phyloP scores from a whole-genome alignment of 805 yeast genomes.

The Saccharomycopsis capsularis region DNA sequence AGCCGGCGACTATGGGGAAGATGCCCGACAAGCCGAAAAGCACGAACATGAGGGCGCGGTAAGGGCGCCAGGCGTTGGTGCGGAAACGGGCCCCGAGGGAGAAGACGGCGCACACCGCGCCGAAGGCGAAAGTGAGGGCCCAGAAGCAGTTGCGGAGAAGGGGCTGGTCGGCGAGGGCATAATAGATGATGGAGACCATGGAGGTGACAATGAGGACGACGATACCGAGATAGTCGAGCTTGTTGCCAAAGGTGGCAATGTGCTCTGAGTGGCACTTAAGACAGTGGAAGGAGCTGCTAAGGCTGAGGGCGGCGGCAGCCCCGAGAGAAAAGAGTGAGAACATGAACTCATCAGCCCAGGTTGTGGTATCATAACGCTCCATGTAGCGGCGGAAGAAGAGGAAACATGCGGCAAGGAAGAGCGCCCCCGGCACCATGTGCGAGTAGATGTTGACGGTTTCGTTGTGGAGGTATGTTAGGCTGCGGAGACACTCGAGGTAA shows the following conservation, averaged over 20 bases:
- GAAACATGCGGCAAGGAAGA: constrained; percentile 27
- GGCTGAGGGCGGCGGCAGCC: constrained; percentile 49
- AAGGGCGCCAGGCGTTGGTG: constrained; percentile 65
- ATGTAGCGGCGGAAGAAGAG: constrained; percentile 31
- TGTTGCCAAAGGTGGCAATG: constrained; percentile 53
- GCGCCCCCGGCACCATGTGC: constrained; percentile 44
- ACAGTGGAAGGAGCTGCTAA: constrained; percentile 63
- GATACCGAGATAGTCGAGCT: constrained; percentile 70
- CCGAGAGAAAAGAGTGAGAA: constrained; percentile 40
- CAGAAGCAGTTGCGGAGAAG: constrained; percentile 33
- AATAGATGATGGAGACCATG: constrained; percentile 43
- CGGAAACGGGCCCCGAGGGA: constrained; percentile 63
- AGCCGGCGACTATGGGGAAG: constrained; percentile 58
- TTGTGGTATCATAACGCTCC: constrained; percentile 39
- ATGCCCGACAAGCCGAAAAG: constrained; percentile 73
- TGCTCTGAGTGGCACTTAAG: constrained; percentile 57
- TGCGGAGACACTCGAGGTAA: constrained; percentile 37
- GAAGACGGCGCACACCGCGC: constrained; percentile 51
- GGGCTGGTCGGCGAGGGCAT: constrained; percentile 42
- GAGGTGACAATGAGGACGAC: constrained; percentile 62
- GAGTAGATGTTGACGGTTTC: constrained; percentile 68
- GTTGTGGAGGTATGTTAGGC: constrained; percentile 54
- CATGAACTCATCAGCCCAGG: constrained; percentile 37
- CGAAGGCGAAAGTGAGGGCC: constrained; percentile 45
- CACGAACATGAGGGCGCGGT: constrained; percentile 72